Base-by-base conservation (phyloP, 2,329 filamentous ascomycete genomes). In the Rutstroemia sp. region DNA sequence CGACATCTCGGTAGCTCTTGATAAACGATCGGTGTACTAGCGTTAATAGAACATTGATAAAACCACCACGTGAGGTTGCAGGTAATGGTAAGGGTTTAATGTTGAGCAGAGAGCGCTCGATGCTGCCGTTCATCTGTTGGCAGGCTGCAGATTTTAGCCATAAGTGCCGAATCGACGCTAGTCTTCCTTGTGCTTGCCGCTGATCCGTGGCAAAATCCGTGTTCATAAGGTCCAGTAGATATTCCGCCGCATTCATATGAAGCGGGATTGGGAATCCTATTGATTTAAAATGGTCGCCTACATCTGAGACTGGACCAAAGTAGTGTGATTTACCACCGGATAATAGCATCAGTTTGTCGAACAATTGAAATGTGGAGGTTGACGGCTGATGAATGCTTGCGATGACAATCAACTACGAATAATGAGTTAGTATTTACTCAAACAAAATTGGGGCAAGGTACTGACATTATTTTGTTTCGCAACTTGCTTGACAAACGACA, bases 311-410 rank as follows among this genome's bases (percentile, higher is more conserved):
- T 0, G 82, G 74, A 0, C 90, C 90, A 61, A 86, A 89, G 71
- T 91, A 95, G 61, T 85, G 86, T 0, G 85, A 82, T 56, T 78
- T 80, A 18, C 89, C 90, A 3, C 74, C 74, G 0, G 88, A 91
- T 0, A 95, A 76, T 1, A 95, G 77, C 39, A 89, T 74, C 0
- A 95, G 74, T 68, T 88, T 89, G 68, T 95, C 89, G 63, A 95
- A 95, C 12, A 91, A 79, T 60, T 86, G 79, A 64, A 90, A 95
- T 0, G 87, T 92, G 0, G 84, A 79, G 0, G 88, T 88, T 0
- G 88, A 92, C 0, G 90, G 90, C 67, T 95, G 90, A 69, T 95
- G 90, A 59, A 95, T 94, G 41, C 86, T 90, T 4, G 87, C 87
- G 58, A 95, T 83, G 30, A 94, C 82, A 58, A 94, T 82, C 58